Conservation (phyloP, 306 rosid species). For the Alnus rubra region DNA sequence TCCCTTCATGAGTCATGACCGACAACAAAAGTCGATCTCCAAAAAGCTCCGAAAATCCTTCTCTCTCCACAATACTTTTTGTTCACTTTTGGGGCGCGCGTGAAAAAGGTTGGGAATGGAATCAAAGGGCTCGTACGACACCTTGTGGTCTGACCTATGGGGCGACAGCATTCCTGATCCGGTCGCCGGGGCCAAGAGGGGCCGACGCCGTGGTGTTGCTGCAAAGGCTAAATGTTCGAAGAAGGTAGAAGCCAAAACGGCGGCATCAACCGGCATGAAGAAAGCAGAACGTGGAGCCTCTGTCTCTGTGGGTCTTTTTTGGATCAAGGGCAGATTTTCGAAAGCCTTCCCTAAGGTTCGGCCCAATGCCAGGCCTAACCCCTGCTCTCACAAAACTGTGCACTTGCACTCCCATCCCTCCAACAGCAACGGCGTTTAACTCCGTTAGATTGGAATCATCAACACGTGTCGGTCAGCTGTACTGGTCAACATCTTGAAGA, state of each 20-base stretch:
- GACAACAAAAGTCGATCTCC: too few species aligned
- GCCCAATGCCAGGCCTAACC: too few species aligned
- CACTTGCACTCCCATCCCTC: too few species aligned
- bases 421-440: too few species aligned
- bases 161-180: slow-evolving; percentile 13
- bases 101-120: neutral
- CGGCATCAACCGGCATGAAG: slow-evolving; percentile 44
- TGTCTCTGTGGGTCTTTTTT: slow-evolving; percentile 33
- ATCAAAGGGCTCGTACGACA: neutral
- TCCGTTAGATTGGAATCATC: neutral
- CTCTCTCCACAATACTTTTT: neutral
- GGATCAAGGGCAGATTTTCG: slow-evolving; percentile 47
- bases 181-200: neutral
- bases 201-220: neutral
- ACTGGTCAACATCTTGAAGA: too few species aligned
- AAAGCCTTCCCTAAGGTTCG: slow-evolving; percentile 8
- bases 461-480: neutral
- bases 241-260: slow-evolving; percentile 43
- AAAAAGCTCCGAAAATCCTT: neutral
- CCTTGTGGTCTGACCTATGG: slow-evolving; percentile 51
- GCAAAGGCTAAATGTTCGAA: slow-evolving; percentile 35
- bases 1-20: too few species aligned
- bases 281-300: slow-evolving; percentile 49
- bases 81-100: neutral
- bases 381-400: too few species aligned